Evolutionary conservation across 2,329 filamentous ascomycete genomes (phyloP).

Genomic region (Peltaster fructicola): DNA sequence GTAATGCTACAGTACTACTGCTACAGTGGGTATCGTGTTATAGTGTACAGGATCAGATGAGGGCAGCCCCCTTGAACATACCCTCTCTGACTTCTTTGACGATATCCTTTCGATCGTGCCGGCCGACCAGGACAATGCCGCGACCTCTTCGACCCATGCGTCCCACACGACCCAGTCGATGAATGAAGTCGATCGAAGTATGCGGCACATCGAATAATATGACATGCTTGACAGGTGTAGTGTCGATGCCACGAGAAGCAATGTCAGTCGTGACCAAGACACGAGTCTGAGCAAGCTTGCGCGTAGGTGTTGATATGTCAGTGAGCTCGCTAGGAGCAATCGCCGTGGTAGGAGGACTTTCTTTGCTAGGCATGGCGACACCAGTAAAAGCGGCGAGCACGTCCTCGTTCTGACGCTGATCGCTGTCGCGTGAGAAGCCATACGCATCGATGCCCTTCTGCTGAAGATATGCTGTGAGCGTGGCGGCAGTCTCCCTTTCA

Average conservation of each 20-base stretch:
- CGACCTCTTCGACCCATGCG: slow-evolving; percentile 82
- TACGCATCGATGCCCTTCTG: slow-evolving; percentile 79
- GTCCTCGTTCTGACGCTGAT: slow-evolving; percentile 58
- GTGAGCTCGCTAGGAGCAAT: slow-evolving; percentile 4
- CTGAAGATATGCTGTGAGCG: slow-evolving; percentile 60
- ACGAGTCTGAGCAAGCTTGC: background rate
- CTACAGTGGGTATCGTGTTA: too few relatives aligned
- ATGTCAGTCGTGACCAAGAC: slow-evolving; percentile 91
- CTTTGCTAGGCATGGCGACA: slow-evolving; percentile 3
- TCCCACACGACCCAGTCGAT: slow-evolving; percentile 78
- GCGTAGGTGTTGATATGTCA: slow-evolving; percentile 1
- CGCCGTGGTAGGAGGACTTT: slow-evolving; percentile 2
- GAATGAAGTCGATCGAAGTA: slow-evolving; percentile 94
- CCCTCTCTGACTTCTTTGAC: slow-evolving; percentile 80
- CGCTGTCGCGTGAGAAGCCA: slow-evolving; percentile 69
- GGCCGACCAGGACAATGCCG: slow-evolving; percentile 79
- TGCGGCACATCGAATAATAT: slow-evolving; percentile 96
- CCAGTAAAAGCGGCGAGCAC: slow-evolving; percentile 61
- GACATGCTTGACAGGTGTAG: slow-evolving; percentile 74
- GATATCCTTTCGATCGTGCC: slow-evolving; percentile 74
- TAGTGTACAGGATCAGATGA: too few relatives aligned
- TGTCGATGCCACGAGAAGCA: slow-evolving; percentile 85
- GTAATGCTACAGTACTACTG: too few relatives aligned
- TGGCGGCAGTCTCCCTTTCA: slow-evolving; percentile 73
- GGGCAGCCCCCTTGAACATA: slow-evolving; percentile 33